Evolutionary conservation across 2,329 filamentous ascomycete species (phyloP).

Genomic region (Sporothrix pallida): DNA sequence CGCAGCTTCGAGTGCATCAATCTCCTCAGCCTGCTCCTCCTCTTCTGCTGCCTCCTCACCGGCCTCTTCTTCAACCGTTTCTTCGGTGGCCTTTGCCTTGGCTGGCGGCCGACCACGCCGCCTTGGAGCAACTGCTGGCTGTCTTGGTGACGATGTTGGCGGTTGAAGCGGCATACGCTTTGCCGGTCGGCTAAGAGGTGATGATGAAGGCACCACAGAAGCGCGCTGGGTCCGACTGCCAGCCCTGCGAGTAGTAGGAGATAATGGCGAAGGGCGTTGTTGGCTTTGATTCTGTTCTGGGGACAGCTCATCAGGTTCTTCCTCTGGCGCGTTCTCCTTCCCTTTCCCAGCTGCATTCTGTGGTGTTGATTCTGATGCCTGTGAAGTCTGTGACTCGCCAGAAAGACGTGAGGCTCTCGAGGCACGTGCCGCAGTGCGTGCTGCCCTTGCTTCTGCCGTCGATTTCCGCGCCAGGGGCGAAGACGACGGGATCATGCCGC

Average conservation of each 20-base stretch:
- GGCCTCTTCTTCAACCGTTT: constrained; percentile 38
- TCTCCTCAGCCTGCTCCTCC: constrained; percentile 51
- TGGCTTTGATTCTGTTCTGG: constrained; percentile 32
- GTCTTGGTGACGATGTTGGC: constrained; percentile 25
- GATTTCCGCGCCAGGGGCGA: constrained; percentile 38
- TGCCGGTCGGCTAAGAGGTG: constrained; percentile 8
- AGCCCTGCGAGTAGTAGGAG: neutral
- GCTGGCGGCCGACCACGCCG: neutral
- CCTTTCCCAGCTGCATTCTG: neutral
- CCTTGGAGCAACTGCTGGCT: neutral
- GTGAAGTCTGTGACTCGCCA: neutral
- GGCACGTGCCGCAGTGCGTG: neutral
- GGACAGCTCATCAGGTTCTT: constrained; percentile 37
- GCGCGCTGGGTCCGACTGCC: neutral
- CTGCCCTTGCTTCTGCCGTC: neutral
- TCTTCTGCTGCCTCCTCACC: constrained; percentile 39
- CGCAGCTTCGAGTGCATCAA: constrained; percentile 53
- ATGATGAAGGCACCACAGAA: constrained; percentile 33
- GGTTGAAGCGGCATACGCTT: constrained; percentile 27
- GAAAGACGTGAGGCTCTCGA: constrained; percentile 10
- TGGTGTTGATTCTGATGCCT: constrained; percentile 7
- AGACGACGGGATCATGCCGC: constrained; percentile 30
- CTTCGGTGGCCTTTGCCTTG: neutral
- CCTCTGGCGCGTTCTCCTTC: constrained; percentile 15
- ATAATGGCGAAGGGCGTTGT: neutral